Conservation (phyloP, 140 eudicot species). For the Stevia rebaudiana region DNA sequence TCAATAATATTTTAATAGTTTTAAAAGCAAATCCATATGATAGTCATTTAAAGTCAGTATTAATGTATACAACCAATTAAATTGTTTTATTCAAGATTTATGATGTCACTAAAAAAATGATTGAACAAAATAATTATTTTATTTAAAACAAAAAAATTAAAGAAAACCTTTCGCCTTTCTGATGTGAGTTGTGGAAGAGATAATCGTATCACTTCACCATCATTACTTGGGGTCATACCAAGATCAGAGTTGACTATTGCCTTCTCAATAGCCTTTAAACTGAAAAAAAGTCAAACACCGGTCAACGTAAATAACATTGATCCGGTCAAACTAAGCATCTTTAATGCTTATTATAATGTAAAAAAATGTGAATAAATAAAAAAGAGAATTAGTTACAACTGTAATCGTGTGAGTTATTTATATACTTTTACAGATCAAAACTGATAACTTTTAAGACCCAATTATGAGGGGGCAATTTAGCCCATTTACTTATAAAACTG, state of each 20-base stretch:
- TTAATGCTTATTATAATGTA: background rate
- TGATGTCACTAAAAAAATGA: background rate
- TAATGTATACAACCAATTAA: background rate
- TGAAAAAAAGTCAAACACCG: conserved; percentile 29
- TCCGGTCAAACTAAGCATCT: background rate
- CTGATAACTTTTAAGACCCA: background rate
- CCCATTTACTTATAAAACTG: background rate
- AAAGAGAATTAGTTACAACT: too few species aligned
- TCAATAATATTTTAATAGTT: background rate
- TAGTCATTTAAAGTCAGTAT: background rate
- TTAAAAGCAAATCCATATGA: background rate
- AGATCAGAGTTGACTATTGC: conserved; percentile 76
- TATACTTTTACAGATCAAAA: conserved; percentile 2
- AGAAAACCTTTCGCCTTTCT: conserved; percentile 81
- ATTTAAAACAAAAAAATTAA: background rate
- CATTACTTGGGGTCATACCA: conserved; percentile 81
- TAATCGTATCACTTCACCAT: conserved; percentile 85
- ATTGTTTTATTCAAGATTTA: background rate
- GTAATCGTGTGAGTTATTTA: too few species aligned
- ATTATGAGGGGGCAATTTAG: background rate
- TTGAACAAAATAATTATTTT: too few species aligned
- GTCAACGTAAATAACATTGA: background rate
- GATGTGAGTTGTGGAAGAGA: conserved; percentile 83
- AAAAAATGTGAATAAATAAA: too few species aligned
- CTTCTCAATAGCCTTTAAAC: conserved; percentile 91